Conservation (phyloP, 352 stramenopile genomes). For the Discostella stelligera region DNA sequence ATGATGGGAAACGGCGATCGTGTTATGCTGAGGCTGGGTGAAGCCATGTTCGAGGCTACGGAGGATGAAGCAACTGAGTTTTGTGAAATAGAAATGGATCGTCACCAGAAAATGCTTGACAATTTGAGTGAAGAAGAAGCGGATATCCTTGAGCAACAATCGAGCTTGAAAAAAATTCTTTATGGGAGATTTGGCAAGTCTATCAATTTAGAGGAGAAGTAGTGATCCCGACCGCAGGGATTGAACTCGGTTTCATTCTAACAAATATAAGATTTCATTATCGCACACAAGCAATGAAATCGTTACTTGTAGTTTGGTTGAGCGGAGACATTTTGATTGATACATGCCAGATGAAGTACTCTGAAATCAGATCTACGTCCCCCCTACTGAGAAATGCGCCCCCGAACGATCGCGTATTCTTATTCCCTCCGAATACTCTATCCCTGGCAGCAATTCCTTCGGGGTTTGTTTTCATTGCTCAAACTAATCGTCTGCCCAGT, state of each 20-base stretch:
- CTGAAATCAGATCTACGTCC: background rate
- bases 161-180: conserved; percentile 90
- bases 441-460: conserved; percentile 46
- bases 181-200: conserved; percentile 94
- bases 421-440: conserved; percentile 2
- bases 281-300: background rate
- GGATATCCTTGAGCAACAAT: conserved; percentile 88
- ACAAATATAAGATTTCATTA: background rate
- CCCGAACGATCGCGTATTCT: background rate
- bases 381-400: background rate
- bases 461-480: conserved; percentile 38
- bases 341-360: too few species aligned
- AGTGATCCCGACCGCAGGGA: background rate
- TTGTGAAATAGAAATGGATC: conserved; percentile 88
- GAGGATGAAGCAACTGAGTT: conserved; percentile 94
- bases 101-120: conserved; percentile 84
- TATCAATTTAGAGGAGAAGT: conserved; percentile 93
- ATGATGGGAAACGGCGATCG: conserved; percentile 88
- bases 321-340: background rate
- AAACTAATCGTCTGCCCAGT: conserved; percentile 76
- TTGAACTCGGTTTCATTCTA: too few species aligned
- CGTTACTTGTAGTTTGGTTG: background rate
- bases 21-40: conserved; percentile 87
- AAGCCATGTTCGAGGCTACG: conserved; percentile 92
- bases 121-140: conserved; percentile 86